A percentile compares a stretch with the other conserved stretches of the same genome.
These are phyloP conservation scores for Penicillium desertorum DNA, from an alignment of 495 filamentous ascomycete genomes.

Conservation along the genomic window DNA sequence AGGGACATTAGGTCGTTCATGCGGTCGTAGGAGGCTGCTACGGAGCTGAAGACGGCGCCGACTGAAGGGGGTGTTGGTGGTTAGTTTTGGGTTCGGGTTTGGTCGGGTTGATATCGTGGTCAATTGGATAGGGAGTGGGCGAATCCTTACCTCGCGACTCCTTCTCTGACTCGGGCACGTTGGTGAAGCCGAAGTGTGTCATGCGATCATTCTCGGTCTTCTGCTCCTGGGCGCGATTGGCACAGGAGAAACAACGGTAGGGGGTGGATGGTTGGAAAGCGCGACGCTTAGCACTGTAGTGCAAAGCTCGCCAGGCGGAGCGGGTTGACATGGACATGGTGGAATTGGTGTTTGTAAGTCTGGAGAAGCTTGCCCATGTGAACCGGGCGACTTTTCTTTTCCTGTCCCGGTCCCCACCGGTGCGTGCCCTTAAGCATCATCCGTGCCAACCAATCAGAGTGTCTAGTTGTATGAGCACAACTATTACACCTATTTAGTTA, in stretches of 20 bases:
- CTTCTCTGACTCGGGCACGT: constrained; percentile 80
- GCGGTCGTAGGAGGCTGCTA: constrained; percentile 84
- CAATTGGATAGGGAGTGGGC: not conserved
- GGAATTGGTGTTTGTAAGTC: constrained; percentile 4
- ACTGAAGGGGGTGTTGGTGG: constrained; percentile 49
- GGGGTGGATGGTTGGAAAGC: constrained; percentile 29
- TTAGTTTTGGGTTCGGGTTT: constrained; percentile 17
- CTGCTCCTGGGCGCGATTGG: constrained; percentile 46
- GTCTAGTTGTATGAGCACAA: not conserved
- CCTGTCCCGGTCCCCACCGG: constrained; percentile 12
- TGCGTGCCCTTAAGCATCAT: constrained; percentile 9
- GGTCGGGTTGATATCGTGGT: not conserved
- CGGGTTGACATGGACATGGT: constrained; percentile 29
- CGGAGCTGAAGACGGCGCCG: constrained; percentile 88
- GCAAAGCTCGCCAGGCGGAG: constrained; percentile 41
- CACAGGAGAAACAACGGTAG: constrained; percentile 58
- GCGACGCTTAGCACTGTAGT: constrained; percentile 33
- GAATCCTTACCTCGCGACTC: constrained; percentile 60
- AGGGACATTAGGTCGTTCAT: constrained; percentile 99
- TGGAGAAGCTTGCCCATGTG: constrained; percentile 3
- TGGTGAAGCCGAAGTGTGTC: constrained; percentile 94
- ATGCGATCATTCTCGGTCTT: constrained; percentile 55
- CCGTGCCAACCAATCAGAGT: constrained; percentile 19
- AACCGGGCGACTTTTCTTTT: constrained; percentile 27
- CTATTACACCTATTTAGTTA: not conserved